A percentile compares a stretch with the other conserved stretches of the same genome.
Evolutionary conservation across 805 yeast species (phyloP).

Genomic region (Kockiozyma suomiensis): DNA sequence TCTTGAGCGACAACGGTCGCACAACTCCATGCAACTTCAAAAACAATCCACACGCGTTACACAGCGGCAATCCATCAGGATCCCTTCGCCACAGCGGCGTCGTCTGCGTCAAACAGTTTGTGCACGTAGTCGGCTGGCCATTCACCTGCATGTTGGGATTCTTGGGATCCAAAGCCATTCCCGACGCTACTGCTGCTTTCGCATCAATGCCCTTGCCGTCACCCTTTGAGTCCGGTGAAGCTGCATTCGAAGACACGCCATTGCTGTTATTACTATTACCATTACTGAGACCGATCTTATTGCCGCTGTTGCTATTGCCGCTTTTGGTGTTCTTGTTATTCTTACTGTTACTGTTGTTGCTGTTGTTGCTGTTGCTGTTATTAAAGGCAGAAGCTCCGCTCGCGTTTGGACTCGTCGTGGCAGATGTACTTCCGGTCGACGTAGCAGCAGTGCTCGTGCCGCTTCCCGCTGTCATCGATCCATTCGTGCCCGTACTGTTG

Average conservation of each 20-base stretch:
- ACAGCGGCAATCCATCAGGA: slow-evolving; percentile 87
- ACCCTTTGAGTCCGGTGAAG: neutral
- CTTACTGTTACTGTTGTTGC: neutral
- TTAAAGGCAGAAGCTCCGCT: slow-evolving; percentile 7
- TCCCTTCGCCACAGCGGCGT: slow-evolving; percentile 96
- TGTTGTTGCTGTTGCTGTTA: neutral
- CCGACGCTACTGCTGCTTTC: neutral
- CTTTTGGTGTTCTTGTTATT: neutral
- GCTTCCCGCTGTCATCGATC: slow-evolving; percentile 9
- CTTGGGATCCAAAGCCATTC: slow-evolving; percentile 17
- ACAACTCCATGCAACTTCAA: slow-evolving; percentile 93
- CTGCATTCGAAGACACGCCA: slow-evolving; percentile 6
- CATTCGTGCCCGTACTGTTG: slow-evolving; percentile 7
- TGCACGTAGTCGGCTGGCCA: slow-evolving; percentile 34
- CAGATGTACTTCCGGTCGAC: slow-evolving; percentile 15
- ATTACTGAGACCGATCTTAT: no score
- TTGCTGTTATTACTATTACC: no score
- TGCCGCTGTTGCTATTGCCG: neutral
- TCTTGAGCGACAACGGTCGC: slow-evolving; percentile 84
- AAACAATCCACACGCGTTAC: slow-evolving; percentile 96
- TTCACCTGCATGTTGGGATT: slow-evolving; percentile 21
- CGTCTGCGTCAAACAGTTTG: slow-evolving; percentile 84
- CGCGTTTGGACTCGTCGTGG: slow-evolving; percentile 20
- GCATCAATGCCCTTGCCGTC: neutral
- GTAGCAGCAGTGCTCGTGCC: slow-evolving; percentile 7